Conservation (phyloP, 768 basidiomycete species). For the Coprinellus micaceus region DNA sequence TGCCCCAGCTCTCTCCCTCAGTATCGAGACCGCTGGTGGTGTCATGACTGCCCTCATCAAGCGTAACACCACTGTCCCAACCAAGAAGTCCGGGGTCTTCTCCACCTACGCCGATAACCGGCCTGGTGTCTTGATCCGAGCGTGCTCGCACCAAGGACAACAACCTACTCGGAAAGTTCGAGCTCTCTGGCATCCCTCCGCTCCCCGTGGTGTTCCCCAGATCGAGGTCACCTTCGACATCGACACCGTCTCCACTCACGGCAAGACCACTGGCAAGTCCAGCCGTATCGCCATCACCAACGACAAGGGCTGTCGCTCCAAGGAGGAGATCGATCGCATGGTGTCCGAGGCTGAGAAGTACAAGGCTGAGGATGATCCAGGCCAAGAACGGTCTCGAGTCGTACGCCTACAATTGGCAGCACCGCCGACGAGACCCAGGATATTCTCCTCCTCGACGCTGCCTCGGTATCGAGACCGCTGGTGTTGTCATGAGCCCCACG, state of each 20-base stretch:
- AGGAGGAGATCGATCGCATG: constrained; percentile 99
- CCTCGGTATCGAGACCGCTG: neutral
- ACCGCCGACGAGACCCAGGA: constrained; percentile 85
- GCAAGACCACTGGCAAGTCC: constrained; percentile 97
- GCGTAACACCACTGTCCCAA: constrained; percentile 97
- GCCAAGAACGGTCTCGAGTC: constrained; percentile 93
- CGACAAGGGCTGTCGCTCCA: constrained; percentile 93
- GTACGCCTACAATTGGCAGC: constrained; percentile 92
- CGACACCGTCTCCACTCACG: constrained; percentile 90
- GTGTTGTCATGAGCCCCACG: neutral
- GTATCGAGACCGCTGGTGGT: constrained; percentile 99
- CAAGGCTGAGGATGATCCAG: constrained; percentile 85
- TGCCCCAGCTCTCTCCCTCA: constrained; percentile 81
- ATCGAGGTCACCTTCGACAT: constrained; percentile 98
- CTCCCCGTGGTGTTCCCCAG: constrained; percentile 96
- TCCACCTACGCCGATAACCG: constrained; percentile 99
- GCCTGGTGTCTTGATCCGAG: constrained; percentile 96
- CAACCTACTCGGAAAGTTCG: constrained; percentile 97
- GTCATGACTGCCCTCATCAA: constrained; percentile 99
- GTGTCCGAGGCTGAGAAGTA: constrained; percentile 91
- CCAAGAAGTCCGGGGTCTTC: constrained; percentile 98
- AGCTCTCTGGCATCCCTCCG: constrained; percentile 92
- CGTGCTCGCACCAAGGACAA: constrained; percentile 98
- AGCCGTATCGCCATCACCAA: constrained; percentile 92
- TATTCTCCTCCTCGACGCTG: constrained; percentile 19